Evolutionary conservation across 2,329 filamentous ascomycete species (phyloP).

Genomic region (Emydomyces testavorans): DNA sequence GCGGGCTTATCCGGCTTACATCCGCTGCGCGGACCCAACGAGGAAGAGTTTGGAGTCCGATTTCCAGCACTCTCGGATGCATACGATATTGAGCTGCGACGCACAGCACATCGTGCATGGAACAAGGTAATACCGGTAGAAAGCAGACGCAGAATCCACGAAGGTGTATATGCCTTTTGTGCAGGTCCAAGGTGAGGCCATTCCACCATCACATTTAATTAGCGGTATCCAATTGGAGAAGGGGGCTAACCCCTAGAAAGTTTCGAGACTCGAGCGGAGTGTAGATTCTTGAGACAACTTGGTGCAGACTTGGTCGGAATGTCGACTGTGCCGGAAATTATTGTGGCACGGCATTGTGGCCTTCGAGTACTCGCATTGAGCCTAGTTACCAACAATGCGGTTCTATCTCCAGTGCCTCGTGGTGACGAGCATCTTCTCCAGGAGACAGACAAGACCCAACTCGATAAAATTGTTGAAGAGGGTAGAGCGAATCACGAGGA

Average conservation of each 20-base stretch:
- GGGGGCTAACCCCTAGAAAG: constrained; percentile 22
- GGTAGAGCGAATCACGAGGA: constrained; percentile 55
- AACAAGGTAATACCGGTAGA: constrained; percentile 37
- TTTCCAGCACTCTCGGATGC: constrained; percentile 56
- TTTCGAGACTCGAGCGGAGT: constrained; percentile 56
- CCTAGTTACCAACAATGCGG: constrained; percentile 54
- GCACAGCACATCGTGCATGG: constrained; percentile 48
- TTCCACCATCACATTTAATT: background rate
- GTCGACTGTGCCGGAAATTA: constrained; percentile 58
- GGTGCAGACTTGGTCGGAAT: constrained; percentile 61
- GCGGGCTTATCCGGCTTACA: constrained; percentile 51
- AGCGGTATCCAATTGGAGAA: background rate
- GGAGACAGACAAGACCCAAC: constrained; percentile 38
- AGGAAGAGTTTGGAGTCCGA: constrained; percentile 49
- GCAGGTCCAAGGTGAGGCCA: constrained; percentile 46
- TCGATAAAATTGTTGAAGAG: constrained; percentile 45
- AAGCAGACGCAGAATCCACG: constrained; percentile 44
- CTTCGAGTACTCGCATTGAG: constrained; percentile 54
- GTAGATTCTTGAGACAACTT: constrained; percentile 48
- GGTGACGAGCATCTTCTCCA: constrained; percentile 48
- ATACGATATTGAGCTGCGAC: constrained; percentile 51
- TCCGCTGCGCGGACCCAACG: constrained; percentile 52
- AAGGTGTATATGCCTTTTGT: constrained; percentile 56
- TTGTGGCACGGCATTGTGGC: constrained; percentile 53
- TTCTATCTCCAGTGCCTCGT: constrained; percentile 47